Percentiles rank a stretch among this genome's conserved stretches.
phyloP scores from a whole-genome alignment of 768 basidiomycete species.

The Kwoniella botswanensis region DNA sequence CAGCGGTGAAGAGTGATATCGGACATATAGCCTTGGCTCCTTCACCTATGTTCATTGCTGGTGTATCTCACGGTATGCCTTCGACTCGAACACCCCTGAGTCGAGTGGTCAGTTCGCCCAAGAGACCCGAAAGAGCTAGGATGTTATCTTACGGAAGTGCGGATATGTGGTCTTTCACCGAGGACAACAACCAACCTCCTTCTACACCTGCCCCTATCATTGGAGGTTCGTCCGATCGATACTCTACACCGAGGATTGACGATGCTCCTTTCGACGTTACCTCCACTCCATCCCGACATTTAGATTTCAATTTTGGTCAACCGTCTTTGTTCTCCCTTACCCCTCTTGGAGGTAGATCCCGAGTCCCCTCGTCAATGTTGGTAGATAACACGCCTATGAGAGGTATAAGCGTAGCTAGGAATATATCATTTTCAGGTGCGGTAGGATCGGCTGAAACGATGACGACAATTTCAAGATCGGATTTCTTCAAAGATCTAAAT shows the following conservation, averaged over 20 bases:
- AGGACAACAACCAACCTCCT: constrained; percentile 42
- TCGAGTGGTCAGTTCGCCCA: constrained; percentile 30
- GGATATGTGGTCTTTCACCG: constrained; percentile 44
- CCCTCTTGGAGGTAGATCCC: constrained; percentile 40
- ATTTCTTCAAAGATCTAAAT: constrained; percentile 43
- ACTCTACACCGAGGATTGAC: constrained; percentile 50
- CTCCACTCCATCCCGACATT: constrained; percentile 50
- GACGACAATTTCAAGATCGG: constrained; percentile 22
- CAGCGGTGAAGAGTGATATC: constrained; percentile 43
- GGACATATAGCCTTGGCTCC: constrained; percentile 49
- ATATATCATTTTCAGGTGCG: constrained; percentile 18
- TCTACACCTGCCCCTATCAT: constrained; percentile 45
- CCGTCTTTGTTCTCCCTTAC: constrained; percentile 51
- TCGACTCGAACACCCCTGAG: constrained; percentile 30
- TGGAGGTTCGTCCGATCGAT: constrained; percentile 21
- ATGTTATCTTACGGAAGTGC: constrained; percentile 47
- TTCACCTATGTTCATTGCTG: constrained; percentile 43
- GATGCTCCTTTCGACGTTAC: constrained; percentile 51
- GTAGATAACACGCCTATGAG: constrained; percentile 29
- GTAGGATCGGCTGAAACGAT: constrained; percentile 10
- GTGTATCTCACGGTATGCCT: constrained; percentile 2
- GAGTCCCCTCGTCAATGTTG: constrained; percentile 36
- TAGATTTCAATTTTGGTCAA: constrained; percentile 53
- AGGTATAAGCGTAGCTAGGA: constrained; percentile 17
- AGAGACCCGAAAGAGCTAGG: constrained; percentile 41